Percentiles rank a stretch among this genome's conserved stretches.
These are phyloP conservation scores for Debaryomyces robertsiae DNA, from an alignment of 1,139 yeast genomes.

Conservation along the genomic window DNA sequence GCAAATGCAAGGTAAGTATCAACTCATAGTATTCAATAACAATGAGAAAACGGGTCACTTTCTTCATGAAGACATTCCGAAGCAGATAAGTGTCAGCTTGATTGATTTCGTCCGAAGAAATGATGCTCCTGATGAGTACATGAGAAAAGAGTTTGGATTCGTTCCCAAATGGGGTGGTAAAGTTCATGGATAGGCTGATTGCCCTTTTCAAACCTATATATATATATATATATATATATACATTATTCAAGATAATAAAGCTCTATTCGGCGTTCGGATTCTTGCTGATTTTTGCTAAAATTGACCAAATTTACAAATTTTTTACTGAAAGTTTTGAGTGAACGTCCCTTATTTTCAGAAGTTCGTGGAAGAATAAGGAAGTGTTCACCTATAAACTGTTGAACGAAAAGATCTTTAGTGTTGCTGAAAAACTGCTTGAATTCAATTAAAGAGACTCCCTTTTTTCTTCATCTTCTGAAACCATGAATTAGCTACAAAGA, in stretches of 20 bases:
- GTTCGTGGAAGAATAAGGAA: too few species aligned
- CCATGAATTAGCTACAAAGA: too few species aligned
- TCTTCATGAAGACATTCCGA: constrained; percentile 86
- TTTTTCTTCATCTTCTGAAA: too few species aligned
- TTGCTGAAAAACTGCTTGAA: too few species aligned
- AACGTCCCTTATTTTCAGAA: background rate
- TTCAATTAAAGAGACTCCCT: too few species aligned
- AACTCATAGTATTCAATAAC: constrained; percentile 73
- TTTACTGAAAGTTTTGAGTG: background rate
- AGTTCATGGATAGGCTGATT: constrained; percentile 26
- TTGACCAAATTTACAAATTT: background rate
- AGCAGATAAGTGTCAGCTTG: constrained; percentile 60
- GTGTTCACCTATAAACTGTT: too few species aligned
- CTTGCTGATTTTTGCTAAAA: background rate
- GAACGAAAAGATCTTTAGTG: too few species aligned
- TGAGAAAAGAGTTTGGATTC: constrained; percentile 43
- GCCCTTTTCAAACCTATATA: too few species aligned
- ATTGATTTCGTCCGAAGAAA: constrained; percentile 52
- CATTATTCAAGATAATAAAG: background rate
- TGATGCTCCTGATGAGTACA: constrained; percentile 38
- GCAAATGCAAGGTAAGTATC: constrained; percentile 97
- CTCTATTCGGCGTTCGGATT: background rate
- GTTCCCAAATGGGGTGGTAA: constrained; percentile 57
- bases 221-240: constrained; percentile 1
- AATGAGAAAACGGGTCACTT: constrained; percentile 77